Base-by-base conservation (phyloP, 352 stramenopile genomes). In the Pythium guiyangense region DNA sequence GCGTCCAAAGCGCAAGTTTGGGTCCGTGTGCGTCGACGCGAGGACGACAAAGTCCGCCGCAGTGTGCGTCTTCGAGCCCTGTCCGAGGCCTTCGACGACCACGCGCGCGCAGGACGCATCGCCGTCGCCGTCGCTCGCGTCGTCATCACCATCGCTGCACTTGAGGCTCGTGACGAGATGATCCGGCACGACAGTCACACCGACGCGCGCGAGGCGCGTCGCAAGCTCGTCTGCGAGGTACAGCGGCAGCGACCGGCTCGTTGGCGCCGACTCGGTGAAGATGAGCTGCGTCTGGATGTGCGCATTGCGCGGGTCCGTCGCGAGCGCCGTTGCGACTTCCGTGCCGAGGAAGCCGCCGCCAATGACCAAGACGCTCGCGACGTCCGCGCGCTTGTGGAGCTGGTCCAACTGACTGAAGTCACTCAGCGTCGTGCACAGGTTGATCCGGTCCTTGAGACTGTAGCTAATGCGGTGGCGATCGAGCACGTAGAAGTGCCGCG, bases 41-140 rank as follows among this genome's bases (percentile, higher is more conserved):
- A 97, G 69, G 51, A 97, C 86, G 6, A 96, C 78, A 40, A 97
- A 97, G 73, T 97, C 89, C 2, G 87, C 82, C 1, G 87, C 84
- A n/a, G 82, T 63, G 37, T 96, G 62, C 40, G 73, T 71, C 39
- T 88, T 71, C 50, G 87, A 85, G 46, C 85, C 66, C 51, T 86
- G 80, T 26, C 80, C 79, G 9, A 91, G 70, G 12, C 84, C 73
- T n/a, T 75, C 69, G 58, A 94, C 71, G 25, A 71, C 66, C 22
- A 84, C 51, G 26, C 70, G 66, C 37, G 76, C 67, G 17, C 69
- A 71, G 14, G 76, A 68, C n/a, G 70, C 62, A 20, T 86, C 69
- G 11, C 58, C 56, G 10, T 84, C 74, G 12, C 1, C 59, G 25
- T 20, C 45, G 26, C 45, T 31, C 20, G 9, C n/a, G 18, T 14